Conservation (phyloP, 2,329 filamentous ascomycete species). For the Fusarium secorum region DNA sequence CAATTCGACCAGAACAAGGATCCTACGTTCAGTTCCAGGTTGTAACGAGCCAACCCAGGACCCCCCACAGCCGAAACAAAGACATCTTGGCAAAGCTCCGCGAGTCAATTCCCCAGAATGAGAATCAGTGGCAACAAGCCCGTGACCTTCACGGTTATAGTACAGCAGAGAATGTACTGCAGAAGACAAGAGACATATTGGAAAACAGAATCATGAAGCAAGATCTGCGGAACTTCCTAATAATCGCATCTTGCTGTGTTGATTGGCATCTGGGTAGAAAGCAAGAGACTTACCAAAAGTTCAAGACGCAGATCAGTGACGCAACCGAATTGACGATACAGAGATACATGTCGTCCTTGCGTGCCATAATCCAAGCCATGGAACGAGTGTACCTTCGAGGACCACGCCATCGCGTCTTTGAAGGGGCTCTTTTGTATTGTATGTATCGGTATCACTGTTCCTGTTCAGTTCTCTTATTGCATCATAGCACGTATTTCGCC, state of each 20-base stretch:
- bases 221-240: neutral
- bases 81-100: rapidly evolving
- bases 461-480: neutral
- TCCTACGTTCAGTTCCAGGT: neutral
- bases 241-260: neutral
- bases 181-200: neutral
- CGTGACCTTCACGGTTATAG: rapidly evolving
- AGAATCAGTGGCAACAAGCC: neutral
- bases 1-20: neutral
- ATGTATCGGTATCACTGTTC: rapidly evolving
- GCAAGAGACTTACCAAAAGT: neutral
- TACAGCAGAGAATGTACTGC: neutral
- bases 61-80: rapidly evolving
- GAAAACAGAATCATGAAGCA: neutral
- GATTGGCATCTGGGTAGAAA: neutral
- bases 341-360: neutral
- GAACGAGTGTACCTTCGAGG: neutral
- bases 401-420: neutral
- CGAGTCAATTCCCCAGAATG: neutral
- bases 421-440: neutral
- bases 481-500: neutral
- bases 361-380: neutral
- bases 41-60: rapidly evolving
- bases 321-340: neutral
- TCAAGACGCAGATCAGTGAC: neutral